Evolutionary conservation across 805 yeast species (phyloP).

Genomic region (Candida argentea): DNA sequence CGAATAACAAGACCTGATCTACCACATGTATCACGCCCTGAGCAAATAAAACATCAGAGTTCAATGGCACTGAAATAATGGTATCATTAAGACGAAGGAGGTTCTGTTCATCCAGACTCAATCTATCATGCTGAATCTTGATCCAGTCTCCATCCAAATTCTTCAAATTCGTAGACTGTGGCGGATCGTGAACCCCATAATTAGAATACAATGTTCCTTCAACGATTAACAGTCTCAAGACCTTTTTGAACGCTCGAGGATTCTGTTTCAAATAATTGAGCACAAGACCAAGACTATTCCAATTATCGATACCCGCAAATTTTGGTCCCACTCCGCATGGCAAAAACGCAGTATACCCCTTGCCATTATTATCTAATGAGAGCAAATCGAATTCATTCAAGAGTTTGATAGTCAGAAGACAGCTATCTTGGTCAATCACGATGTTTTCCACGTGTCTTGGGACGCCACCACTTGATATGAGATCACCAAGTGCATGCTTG

Average conservation of each 20-base stretch:
- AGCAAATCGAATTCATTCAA: conserved; percentile 43
- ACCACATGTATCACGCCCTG: conserved; percentile 82
- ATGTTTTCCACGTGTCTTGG: conserved; percentile 18
- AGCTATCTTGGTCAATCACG: conserved; percentile 28
- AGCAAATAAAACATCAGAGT: conserved; percentile 61
- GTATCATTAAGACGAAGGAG: conserved; percentile 22
- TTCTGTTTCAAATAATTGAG: conserved; percentile 48
- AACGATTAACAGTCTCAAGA: conserved; percentile 51
- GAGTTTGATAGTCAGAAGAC: conserved; percentile 55
- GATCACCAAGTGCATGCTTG: conserved; percentile 48
- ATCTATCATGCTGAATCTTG: conserved; percentile 10
- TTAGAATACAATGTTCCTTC: conserved; percentile 63
- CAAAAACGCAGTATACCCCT: conserved; percentile 66
- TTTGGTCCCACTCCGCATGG: conserved; percentile 45
- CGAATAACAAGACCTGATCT: conserved; percentile 47
- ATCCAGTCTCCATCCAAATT: conserved; percentile 21
- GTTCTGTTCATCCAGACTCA: conserved; percentile 13
- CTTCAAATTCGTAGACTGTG: conserved; percentile 6
- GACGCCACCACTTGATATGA: conserved; percentile 23
- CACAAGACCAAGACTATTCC: conserved; percentile 55
- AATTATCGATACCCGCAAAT: conserved; percentile 26
- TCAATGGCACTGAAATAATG: conserved; percentile 24
- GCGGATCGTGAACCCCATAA: conserved; percentile 25
- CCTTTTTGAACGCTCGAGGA: conserved; percentile 35
- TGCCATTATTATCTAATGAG: conserved; percentile 39